Evolutionary conservation across 495 filamentous ascomycete species (phyloP).

Genomic region (Chaetomidium leptoderma): DNA sequence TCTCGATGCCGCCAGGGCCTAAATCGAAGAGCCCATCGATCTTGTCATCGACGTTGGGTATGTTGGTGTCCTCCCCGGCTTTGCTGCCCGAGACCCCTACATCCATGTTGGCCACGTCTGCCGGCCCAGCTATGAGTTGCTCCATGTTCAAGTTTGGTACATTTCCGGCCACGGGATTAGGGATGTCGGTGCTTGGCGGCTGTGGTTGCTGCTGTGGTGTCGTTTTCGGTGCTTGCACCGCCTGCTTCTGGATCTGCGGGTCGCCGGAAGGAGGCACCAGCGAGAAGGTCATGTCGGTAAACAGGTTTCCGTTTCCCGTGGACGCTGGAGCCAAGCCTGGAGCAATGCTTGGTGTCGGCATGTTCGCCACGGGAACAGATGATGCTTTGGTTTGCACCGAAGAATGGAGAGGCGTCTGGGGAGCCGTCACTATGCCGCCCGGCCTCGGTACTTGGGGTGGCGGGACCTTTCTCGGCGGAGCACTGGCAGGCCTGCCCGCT

Average conservation of each 20-base stretch:
- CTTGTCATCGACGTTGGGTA: slow-evolving; percentile 29
- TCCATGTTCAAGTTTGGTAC: slow-evolving; percentile 10
- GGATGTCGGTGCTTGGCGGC: background rate
- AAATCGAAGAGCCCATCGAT: slow-evolving; percentile 42
- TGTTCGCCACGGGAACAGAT: slow-evolving; percentile 13
- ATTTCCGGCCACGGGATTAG: background rate
- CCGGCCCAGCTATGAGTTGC: slow-evolving; percentile 9
- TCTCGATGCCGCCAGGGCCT: slow-evolving; percentile 29
- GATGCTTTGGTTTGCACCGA: slow-evolving; percentile 15
- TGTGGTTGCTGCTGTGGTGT: slow-evolving; percentile 8
- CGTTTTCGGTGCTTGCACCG: slow-evolving; percentile 7
- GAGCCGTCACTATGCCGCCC: slow-evolving; percentile 8
- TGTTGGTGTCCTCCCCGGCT: slow-evolving; percentile 11
- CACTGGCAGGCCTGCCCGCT: slow-evolving; percentile 18
- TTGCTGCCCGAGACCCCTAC: slow-evolving; percentile 1
- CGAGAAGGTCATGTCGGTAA: slow-evolving; percentile 46
- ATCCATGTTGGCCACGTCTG: slow-evolving; percentile 22
- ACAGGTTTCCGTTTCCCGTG: slow-evolving; percentile 27
- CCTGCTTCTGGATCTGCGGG: slow-evolving; percentile 11
- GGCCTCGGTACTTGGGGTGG: slow-evolving; percentile 33
- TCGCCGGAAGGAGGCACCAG: slow-evolving; percentile 36
- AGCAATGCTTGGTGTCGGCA: slow-evolving; percentile 2
- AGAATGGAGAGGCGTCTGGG: slow-evolving; percentile 1
- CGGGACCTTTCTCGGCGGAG: slow-evolving; percentile 30
- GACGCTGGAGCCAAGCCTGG: slow-evolving; percentile 9